Evolutionary conservation across 2,329 filamentous ascomycete species (phyloP).

Genomic region (Hypoxylon sp.): DNA sequence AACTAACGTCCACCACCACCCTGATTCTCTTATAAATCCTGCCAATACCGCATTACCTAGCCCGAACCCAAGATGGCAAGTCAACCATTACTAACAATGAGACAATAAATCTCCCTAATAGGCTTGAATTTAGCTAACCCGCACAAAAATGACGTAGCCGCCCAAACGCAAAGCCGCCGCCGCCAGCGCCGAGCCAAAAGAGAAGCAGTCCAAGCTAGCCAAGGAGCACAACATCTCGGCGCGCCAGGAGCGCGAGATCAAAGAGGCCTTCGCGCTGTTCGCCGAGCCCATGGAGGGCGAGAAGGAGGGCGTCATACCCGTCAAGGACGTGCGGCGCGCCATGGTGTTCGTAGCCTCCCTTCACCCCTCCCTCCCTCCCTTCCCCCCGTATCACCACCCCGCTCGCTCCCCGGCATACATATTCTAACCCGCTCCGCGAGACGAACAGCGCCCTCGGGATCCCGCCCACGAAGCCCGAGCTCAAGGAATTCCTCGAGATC

Average conservation of each 20-base stretch:
- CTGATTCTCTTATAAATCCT: neutral
- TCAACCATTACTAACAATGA: neutral
- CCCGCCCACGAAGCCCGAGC: conserved; percentile 73
- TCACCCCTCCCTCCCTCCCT: too few species aligned
- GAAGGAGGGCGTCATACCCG: conserved; percentile 77
- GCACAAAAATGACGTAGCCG: conserved; percentile 56
- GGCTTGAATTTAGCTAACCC: conserved; percentile 32
- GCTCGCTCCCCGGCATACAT: too few species aligned
- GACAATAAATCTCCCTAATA: neutral
- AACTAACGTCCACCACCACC: neutral
- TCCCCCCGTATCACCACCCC: too few species aligned
- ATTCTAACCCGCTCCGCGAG: neutral
- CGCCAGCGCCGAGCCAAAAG: conserved; percentile 51
- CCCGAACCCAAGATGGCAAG: conserved; percentile 28
- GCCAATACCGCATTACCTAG: neutral
- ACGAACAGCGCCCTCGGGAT: conserved; percentile 81
- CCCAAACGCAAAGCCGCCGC: conserved; percentile 63
- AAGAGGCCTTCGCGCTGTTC: conserved; percentile 90
- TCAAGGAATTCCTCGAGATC: conserved; percentile 80
- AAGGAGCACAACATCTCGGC: conserved; percentile 90
- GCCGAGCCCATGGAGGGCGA: conserved; percentile 76
- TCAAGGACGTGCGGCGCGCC: conserved; percentile 76
- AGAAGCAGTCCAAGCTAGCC: conserved; percentile 86
- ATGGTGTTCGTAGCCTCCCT: conserved; percentile 70
- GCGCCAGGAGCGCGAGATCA: conserved; percentile 89